Base-by-base conservation (phyloP, 164 flowering plant species). In the Piper betle region DNA sequence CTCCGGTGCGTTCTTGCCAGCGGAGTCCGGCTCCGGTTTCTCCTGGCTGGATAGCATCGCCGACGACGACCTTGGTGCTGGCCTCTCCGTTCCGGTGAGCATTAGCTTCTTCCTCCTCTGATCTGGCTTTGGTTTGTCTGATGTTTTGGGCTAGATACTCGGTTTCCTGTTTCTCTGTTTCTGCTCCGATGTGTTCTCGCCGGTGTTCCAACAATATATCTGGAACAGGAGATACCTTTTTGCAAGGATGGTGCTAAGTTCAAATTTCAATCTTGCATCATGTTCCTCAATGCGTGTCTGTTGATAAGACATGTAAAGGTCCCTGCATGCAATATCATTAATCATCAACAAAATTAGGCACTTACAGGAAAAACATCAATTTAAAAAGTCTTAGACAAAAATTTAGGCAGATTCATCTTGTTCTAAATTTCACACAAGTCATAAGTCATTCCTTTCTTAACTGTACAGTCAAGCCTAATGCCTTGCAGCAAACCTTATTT, bases 241-340 rank as follows among this genome's bases (percentile, higher is more conserved):
- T 17, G 84, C 68, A 3, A 74, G 52, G 63, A 91, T 81, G 9
- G 96, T 88, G 75, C 84, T 82, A 46, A 87, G 60, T 71, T 92
- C 98, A 67, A 92, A 92, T 70, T 83, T 89, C 74, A 92, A 39
- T 71, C 98, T 76, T 37, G 84, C 91, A 73, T 92, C 98, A 50
- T 89, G 76, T 62, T 83, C 87, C 39, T 73, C 95, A 19, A 84
- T 82, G 20, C 83, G 80, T 70, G 77, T 85, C 71, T 69, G 76
- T 69, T 92, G 98, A 71, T 81, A 86, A 9, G 66, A 59, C 66
- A 61, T 64, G 70, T 87, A 89, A 62, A 68, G 65, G 53, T 82
- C 85, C 93, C 98, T 89, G 55, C 16, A 52, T 60, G 53, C 19
- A 10, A 58, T 7, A 25, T 65, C 5, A 53, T 41, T 56, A 18